Base-by-base conservation (phyloP, 2,329 filamentous ascomycete species). In the Pseudocercospora eumusae region DNA sequence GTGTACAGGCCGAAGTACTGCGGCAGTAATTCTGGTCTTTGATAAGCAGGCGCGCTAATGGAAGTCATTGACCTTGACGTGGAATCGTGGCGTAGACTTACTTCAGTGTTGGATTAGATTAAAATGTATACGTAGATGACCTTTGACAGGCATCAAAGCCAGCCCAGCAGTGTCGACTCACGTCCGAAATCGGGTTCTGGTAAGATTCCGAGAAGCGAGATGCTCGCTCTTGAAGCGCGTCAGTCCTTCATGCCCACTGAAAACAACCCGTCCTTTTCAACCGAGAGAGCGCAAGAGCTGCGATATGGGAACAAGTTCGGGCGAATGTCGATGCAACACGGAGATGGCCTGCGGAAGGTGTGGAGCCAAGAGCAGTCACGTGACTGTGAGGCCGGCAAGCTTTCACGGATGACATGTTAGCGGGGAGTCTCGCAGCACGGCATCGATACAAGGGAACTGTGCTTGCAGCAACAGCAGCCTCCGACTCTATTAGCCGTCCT, bases 401-500 rank as follows among this genome's bases (percentile, higher is more conserved):
- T 25, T 27, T 27, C 47, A 52, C 47, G 47, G 47, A 52, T 52
- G 47, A 52, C 47, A 28, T 11, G 23, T 28, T 52, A 52, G 47
- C 47, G 47, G 47, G 47, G 52, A 21, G 31, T 28, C 10, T 18
- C 20, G 40, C 40, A 57, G 62, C 45, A 50, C 65, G 63, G 65
- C 56, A 65, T 53, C 57, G 54, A 55, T 40, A 65, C 63, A 67
- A 62, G 63, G 63, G 59, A 65, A 60, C 44, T 63, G 44, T 56
- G 49, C 40, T 52, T 57, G 42, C 52, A 49, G 59, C 63, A 56
- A 63, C 25, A 21, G 31, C 58, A 56, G 53, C 59, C 56, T 56
- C 57, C 64, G 61, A 62, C 61, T 60, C 60, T 23, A 63, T 56
- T 59, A 65, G 64, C 66, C 66, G 64, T 59, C 60, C 52, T 21